Conservation (phyloP, 306 rosid species). For the Coriaria nepalensis region DNA sequence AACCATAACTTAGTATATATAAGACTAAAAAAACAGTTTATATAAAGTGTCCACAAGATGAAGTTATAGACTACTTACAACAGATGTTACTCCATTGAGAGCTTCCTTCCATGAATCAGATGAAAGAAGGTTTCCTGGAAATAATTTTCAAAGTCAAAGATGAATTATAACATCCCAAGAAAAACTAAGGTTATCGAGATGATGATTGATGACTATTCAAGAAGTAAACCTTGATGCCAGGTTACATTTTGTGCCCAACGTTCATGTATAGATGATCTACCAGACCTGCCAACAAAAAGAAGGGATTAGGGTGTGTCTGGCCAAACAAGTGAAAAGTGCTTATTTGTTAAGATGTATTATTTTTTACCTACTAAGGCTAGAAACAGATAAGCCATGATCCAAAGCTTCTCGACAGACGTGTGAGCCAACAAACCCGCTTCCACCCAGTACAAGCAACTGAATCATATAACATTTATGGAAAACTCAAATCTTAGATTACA, state of each 20-base stretch:
- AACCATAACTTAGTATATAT: too few species aligned
- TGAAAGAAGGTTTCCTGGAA: constrained; percentile 74
- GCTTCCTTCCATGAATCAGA: constrained; percentile 78
- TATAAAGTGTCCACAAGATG: not conserved
- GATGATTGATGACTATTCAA: not conserved
- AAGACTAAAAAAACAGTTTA: too few species aligned
- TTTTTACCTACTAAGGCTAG: constrained; percentile 74
- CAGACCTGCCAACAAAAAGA: constrained; percentile 52
- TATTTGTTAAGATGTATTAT: not conserved
- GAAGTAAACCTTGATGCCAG: constrained; percentile 75
- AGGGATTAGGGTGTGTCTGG: constrained; percentile 5
- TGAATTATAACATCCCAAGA: constrained; percentile 10
- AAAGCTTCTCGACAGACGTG: constrained; percentile 78
- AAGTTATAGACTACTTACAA: constrained; percentile 41
- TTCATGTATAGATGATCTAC: constrained; percentile 64
- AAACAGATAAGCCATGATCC: constrained; percentile 58
- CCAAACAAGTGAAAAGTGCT: not conserved
- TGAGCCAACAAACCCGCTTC: constrained; percentile 96
- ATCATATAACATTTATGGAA: constrained; percentile 12
- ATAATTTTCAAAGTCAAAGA: constrained; percentile 14
- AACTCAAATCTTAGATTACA: constrained; percentile 7
- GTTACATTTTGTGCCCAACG: constrained; percentile 56
- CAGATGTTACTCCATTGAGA: constrained; percentile 66
- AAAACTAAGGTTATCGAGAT: constrained; percentile 7
- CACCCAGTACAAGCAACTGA: constrained; percentile 94